These are phyloP conservation scores for Colletotrichum gigasporum DNA, from an alignment of 2,329 filamentous ascomycete species.

Conservation along the genomic window DNA sequence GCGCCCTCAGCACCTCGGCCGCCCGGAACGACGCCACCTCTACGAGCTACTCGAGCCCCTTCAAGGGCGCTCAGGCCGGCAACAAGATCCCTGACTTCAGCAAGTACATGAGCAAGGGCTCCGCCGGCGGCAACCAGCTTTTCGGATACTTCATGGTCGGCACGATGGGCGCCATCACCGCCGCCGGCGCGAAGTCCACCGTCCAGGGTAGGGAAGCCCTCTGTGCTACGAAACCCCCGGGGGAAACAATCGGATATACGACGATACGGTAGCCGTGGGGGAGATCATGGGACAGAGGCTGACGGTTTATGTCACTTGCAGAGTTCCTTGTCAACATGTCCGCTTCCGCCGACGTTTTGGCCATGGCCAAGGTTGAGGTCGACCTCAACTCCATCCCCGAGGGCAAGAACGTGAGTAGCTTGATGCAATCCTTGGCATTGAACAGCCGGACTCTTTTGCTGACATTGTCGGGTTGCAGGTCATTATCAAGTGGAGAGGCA, in stretches of 20 bases:
- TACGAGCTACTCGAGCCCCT: slow-evolving; percentile 67
- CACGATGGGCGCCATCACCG: slow-evolving; percentile 89
- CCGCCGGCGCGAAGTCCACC: slow-evolving; percentile 95
- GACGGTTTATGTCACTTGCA: slow-evolving; percentile 53
- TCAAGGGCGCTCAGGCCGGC: slow-evolving; percentile 68
- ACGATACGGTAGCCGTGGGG: neutral
- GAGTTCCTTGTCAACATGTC: slow-evolving; percentile 99
- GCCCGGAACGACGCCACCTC: slow-evolving; percentile 55
- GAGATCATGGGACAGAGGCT: slow-evolving; percentile 18
- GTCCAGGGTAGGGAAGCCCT: slow-evolving; percentile 82
- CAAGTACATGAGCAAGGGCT: slow-evolving; percentile 81
- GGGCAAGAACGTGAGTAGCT: slow-evolving; percentile 91
- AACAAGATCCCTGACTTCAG: slow-evolving; percentile 88
- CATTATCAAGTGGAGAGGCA: slow-evolving; percentile 99
- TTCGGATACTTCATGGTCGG: slow-evolving; percentile 99
- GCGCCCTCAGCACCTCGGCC: slow-evolving; percentile 66
- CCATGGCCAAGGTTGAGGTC: slow-evolving; percentile 99
- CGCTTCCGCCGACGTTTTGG: slow-evolving; percentile 96
- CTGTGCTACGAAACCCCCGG: neutral
- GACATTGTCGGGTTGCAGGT: slow-evolving; percentile 63
- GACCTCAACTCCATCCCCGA: slow-evolving; percentile 92
- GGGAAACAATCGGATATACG: neutral
- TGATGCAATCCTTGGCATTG: neutral
- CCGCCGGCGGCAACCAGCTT: slow-evolving; percentile 79
- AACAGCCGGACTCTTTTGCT: neutral